phyloP scores from a whole-genome alignment of 441 rosid species.

The Croton setiger region DNA sequence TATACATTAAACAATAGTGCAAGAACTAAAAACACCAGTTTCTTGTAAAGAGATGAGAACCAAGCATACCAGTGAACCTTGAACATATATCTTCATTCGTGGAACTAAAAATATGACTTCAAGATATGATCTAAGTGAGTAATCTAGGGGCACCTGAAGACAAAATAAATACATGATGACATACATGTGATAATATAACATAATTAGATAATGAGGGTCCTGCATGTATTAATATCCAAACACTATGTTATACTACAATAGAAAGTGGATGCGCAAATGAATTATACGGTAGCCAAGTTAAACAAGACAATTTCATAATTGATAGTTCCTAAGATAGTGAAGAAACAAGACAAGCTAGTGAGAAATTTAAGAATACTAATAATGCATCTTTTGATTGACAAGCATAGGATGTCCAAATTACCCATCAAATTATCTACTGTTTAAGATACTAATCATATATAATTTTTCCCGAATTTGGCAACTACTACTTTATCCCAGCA shows the following conservation, averaged over 20 bases:
- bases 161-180: constrained; percentile 7
- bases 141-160: constrained; percentile 33
- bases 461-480: background rate
- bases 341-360: background rate
- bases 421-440: background rate
- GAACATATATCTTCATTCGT: constrained; percentile 35
- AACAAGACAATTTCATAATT: background rate
- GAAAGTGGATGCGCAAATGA: background rate
- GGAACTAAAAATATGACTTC: constrained; percentile 37
- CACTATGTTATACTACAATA: background rate
- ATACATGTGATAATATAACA: constrained; percentile 2
- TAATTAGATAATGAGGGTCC: background rate
- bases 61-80: constrained; percentile 33
- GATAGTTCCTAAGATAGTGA: background rate
- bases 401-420: background rate
- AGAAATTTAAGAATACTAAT: background rate
- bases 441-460: background rate
- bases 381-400: background rate
- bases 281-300: background rate
- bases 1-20: constrained; percentile 10
- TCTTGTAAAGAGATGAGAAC: background rate
- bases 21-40: constrained; percentile 9
- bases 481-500: background rate
- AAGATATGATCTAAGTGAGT: constrained; percentile 37
- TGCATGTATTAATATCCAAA: background rate